A percentile compares a stretch with the other conserved stretches of the same genome.
Conservation (phyloP, 2,329 filamentous ascomycete species). For the Monosporascus sp. region DNA sequence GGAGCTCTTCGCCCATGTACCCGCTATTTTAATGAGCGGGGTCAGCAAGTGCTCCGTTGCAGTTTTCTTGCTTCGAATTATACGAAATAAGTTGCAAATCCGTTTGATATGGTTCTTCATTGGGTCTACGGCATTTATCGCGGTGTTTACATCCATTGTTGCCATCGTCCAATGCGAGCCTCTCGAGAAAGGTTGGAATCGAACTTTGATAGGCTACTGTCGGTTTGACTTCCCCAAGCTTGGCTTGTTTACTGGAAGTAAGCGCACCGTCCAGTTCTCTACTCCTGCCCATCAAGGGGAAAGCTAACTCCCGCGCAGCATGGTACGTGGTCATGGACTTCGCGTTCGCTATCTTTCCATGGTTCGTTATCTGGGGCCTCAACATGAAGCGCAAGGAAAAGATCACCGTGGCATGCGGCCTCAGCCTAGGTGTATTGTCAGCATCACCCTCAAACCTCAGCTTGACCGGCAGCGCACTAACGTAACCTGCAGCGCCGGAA, state of each 20-base stretch:
- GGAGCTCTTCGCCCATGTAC: slow-evolving; percentile 6
- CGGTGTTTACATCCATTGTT: slow-evolving; percentile 2
- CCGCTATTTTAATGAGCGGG: slow-evolving; percentile 6
- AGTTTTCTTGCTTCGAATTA: slow-evolving; percentile 12
- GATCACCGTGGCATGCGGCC: slow-evolving; percentile 35
- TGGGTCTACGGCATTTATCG: background rate
- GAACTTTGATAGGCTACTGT: slow-evolving; percentile 1
- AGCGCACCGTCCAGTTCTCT: background rate
- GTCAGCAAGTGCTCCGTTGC: slow-evolving; percentile 11
- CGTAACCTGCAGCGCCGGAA: slow-evolving; percentile 15
- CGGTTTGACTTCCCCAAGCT: slow-evolving; percentile 9
- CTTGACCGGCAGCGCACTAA: no score
- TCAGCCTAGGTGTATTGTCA: slow-evolving; percentile 38
- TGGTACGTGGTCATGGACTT: slow-evolving; percentile 29
- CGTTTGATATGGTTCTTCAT: background rate
- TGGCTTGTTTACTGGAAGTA: slow-evolving; percentile 4
- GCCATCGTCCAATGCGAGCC: slow-evolving; percentile 8
- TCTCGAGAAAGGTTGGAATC: slow-evolving; percentile 7
- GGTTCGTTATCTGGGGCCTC: slow-evolving; percentile 38
- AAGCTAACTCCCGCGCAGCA: slow-evolving; percentile 3
- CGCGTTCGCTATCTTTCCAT: slow-evolving; percentile 36
- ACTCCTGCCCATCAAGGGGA: background rate
- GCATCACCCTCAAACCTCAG: slow-evolving; percentile 5
- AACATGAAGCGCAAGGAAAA: slow-evolving; percentile 41
- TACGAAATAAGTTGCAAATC: slow-evolving; percentile 4